Evolutionary conservation across 2,329 filamentous ascomycete species (phyloP).

Genomic region (Fusarium coffeatum): DNA sequence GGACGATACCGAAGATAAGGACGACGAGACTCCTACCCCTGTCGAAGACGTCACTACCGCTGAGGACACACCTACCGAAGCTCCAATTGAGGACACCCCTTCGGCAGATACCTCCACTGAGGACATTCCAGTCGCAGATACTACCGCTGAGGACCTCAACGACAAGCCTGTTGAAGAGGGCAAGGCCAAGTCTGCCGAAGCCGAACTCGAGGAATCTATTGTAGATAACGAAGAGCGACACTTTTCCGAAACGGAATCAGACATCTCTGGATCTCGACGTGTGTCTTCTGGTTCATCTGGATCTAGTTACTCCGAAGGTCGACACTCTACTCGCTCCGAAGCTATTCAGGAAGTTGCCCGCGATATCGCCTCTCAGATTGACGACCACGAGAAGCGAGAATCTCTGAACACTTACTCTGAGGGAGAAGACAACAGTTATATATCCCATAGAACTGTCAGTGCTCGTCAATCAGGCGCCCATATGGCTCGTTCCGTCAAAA

Average conservation of each 20-base stretch:
- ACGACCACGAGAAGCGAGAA: conserved; percentile 49
- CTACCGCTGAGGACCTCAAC: conserved; percentile 13
- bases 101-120: conserved; percentile 18
- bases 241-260: conserved; percentile 35
- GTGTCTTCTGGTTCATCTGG: conserved; percentile 42
- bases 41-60: conserved; percentile 19
- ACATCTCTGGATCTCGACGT: conserved; percentile 35
- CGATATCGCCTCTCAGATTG: conserved; percentile 62
- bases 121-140: conserved; percentile 15
- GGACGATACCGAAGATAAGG: conserved; percentile 21
- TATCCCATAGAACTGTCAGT: conserved; percentile 43
- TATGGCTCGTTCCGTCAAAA: conserved; percentile 33
- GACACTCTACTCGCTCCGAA: conserved; percentile 60
- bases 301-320: conserved; percentile 47
- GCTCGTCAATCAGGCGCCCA: conserved; percentile 42
- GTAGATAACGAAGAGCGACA: conserved; percentile 22
- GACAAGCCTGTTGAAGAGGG: conserved; percentile 18
- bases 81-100: conserved; percentile 16
- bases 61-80: conserved; percentile 22
- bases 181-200: conserved; percentile 13
- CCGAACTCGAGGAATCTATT: conserved; percentile 17
- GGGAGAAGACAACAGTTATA: conserved; percentile 41
- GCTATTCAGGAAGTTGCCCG: conserved; percentile 65
- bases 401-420: conserved; percentile 42
- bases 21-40: conserved; percentile 16